These are phyloP conservation scores for Ocimum tenuiflorum DNA, from an alignment of 257 asterid genomes.

Conservation along the genomic window DNA sequence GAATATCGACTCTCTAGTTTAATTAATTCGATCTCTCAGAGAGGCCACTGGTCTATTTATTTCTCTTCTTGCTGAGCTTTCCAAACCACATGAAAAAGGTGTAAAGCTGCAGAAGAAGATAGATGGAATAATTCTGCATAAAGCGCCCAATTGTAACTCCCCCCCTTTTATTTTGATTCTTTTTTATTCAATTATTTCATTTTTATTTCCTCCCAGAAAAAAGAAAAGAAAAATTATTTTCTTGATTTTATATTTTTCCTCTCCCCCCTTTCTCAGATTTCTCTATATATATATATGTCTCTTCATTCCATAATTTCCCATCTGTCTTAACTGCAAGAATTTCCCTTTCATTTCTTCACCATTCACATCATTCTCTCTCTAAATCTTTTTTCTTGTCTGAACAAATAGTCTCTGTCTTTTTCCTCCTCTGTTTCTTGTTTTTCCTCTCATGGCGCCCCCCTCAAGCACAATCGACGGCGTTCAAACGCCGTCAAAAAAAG, in stretches of 20 bases:
- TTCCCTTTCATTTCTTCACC: too few relatives aligned
- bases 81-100: neutral
- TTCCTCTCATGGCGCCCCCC: slow-evolving; percentile 49
- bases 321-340: neutral
- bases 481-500: slow-evolving; percentile 19
- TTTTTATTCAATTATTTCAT: neutral
- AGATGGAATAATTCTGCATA: slow-evolving; percentile 10
- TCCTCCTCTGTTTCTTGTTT: slow-evolving; percentile 5
- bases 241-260: neutral
- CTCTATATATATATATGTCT: slow-evolving; percentile 22
- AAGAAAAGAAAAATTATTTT: neutral
- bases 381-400: neutral
- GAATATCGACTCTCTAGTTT: neutral
- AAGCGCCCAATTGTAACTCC: slow-evolving; percentile 1
- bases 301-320: neutral
- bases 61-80: neutral
- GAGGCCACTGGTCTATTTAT: neutral
- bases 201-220: neutral
- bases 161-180: slow-evolving; percentile 7
- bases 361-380: neutral
- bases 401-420: neutral
- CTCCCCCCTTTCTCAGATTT: neutral
- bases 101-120: slow-evolving; percentile 5
- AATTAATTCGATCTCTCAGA: too few relatives aligned
- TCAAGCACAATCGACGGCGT: slow-evolving; percentile 17